Evolutionary conservation across 2,329 filamentous ascomycete genomes (phyloP).

Genomic region (Ophiostoma fasciatum): DNA sequence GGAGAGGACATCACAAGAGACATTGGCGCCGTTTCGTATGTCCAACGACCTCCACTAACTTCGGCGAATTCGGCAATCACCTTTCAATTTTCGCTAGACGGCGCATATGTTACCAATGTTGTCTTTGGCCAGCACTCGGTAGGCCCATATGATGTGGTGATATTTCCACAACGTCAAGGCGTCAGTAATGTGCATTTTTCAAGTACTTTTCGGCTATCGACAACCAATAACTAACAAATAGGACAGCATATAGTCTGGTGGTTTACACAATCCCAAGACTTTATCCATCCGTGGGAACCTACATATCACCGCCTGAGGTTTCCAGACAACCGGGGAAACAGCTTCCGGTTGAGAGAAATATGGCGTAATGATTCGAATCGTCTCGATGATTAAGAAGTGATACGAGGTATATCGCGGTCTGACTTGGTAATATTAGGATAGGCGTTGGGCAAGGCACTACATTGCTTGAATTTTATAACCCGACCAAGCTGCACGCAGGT

Average conservation of each 20-base stretch:
- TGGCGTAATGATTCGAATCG: no score
- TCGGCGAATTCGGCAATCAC: slow-evolving; percentile 3
- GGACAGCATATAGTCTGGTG: slow-evolving; percentile 2
- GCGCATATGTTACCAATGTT: slow-evolving; percentile 3
- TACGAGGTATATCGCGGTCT: no score
- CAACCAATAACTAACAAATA: not conserved
- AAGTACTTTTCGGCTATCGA: not conserved
- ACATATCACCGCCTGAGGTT: slow-evolving; percentile 1
- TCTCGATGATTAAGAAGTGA: no score
- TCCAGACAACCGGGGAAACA: no score
- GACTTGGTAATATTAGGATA: no score
- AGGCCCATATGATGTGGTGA: not conserved
- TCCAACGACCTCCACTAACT: not conserved
- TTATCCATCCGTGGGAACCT: slow-evolving; percentile 2
- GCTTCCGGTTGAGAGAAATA: no score
- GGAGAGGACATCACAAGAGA: not conserved
- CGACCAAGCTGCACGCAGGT: no score
- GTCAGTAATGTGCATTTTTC: not conserved
- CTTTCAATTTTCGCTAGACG: slow-evolving; percentile 1
- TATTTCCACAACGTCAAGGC: not conserved
- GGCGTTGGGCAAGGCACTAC: no score
- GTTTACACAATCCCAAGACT: slow-evolving; percentile 4
- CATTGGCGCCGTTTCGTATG: not conserved
- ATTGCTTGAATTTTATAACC: no score
- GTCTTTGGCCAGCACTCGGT: slow-evolving; percentile 1